Evolutionary conservation across 306 rosid species (phyloP).

Genomic region (Vigna radiata): DNA sequence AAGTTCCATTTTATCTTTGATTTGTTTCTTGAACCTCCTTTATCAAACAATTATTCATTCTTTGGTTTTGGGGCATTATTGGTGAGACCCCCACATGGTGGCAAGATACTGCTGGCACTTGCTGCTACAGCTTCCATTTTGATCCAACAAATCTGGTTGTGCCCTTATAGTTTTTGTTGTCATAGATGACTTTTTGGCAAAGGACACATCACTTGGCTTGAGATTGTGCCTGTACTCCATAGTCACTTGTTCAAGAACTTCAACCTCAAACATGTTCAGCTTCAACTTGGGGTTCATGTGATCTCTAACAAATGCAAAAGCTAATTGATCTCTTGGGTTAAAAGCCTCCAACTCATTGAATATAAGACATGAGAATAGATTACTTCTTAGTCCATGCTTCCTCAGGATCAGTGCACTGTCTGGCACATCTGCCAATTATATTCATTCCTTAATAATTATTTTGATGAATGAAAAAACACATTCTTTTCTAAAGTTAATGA

Average conservation of each 20-base stretch:
- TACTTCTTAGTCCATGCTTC: no score
- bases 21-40: background rate
- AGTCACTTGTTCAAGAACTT: no score
- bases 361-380: no score
- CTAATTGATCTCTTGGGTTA: no score
- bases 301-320: no score
- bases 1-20: background rate
- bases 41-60: background rate
- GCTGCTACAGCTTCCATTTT: slow-evolving; percentile 60
- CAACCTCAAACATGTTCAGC: no score
- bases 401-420: slow-evolving; percentile 84
- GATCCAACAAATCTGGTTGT: slow-evolving; percentile 52
- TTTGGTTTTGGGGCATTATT: slow-evolving; percentile 36
- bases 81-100: slow-evolving; percentile 70
- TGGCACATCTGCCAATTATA: slow-evolving; percentile 72
- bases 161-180: no score
- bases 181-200: no score
- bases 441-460: background rate
- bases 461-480: background rate
- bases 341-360: no score
- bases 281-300: no score
- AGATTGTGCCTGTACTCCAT: no score
- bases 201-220: no score
- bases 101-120: slow-evolving; percentile 67
- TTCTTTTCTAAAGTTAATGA: background rate